Evolutionary conservation across 345 rosid species (phyloP).

Genomic region (Euphorbia lathyris): DNA sequence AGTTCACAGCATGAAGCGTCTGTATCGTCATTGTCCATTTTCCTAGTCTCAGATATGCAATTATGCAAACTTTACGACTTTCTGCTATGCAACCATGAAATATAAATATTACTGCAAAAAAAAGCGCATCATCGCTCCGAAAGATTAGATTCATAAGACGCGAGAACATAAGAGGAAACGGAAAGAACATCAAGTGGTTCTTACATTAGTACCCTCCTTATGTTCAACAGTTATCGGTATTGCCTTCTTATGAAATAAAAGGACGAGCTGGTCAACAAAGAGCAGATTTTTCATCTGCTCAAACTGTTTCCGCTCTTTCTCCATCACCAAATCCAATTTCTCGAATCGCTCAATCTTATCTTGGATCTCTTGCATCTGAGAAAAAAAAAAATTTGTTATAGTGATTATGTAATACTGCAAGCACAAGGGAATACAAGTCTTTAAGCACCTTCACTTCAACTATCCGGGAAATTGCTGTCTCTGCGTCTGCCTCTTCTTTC

Average conservation of each 20-base stretch:
- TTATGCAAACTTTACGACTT: not conserved
- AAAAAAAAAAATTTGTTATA: not conserved
- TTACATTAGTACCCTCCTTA: constrained; percentile 31
- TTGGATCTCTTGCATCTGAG: constrained; percentile 74
- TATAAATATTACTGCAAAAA: not conserved
- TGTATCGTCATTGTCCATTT: not conserved
- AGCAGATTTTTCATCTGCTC: constrained; percentile 73
- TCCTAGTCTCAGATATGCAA: not conserved
- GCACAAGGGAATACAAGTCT: constrained; percentile 6
- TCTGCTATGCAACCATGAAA: no score
- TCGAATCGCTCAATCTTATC: constrained; percentile 63
- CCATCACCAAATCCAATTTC: constrained; percentile 76
- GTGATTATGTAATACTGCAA: not conserved
- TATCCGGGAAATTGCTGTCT: constrained; percentile 52
- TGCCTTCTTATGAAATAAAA: constrained; percentile 46
- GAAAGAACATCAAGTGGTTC: constrained; percentile 19
- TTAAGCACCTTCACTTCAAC: constrained; percentile 61
- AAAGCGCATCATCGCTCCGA: not conserved
- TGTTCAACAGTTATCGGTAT: constrained; percentile 34
- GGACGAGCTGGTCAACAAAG: constrained; percentile 70
- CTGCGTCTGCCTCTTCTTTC: constrained; percentile 66
- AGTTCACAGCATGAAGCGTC: not conserved
- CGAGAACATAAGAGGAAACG: not conserved
- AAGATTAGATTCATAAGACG: not conserved
- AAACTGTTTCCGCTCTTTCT: constrained; percentile 75